Base-by-base conservation (phyloP, 2,329 filamentous ascomycete genomes). In the Colletotrichum gloeosporioides region DNA sequence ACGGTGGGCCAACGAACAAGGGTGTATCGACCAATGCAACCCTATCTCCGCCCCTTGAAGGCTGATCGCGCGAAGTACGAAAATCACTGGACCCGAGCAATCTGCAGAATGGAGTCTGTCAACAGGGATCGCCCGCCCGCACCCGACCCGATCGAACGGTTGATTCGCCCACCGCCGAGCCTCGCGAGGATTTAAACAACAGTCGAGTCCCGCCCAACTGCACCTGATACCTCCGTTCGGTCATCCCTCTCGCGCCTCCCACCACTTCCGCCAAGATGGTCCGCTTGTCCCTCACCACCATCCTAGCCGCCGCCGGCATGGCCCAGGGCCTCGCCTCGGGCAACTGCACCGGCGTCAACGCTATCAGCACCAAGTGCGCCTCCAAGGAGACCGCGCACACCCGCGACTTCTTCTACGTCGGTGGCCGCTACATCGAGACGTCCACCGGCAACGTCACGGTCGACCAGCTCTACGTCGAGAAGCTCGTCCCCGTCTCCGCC, bases 401-500 rank as follows among this genome's bases (percentile, higher is more conserved):
- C 44, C 81, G 82, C 49, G 78, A 77, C 63, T 82, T 79, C 77
- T 85, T 86, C 78, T 86, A 85, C 73, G 80, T 83, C 4, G 85
- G 85, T 29, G 85, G 85, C 5, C 71, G 79, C 8, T 87, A 86
- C 75, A 81, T 80, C 31, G 49, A 79, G 27, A 78, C 82, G 57
- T 78, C 77, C 4, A 71, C 78, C 0, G 82, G 82, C 3, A 82
- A 85, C 73, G 78, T 82, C 27, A 79, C 81, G 13, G 80, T 80
- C 34, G 84, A 85, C 67, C 89, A 91, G 82, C 89, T 91, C 83
- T 91, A 91, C 77, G 88, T 90, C 31, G 90, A 91, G 82, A 84
- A 84, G 69, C 83, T 90, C 15, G 78, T 78, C 4, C 87, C 88
- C 9, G 75, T 55, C 6, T 39, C 31, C 27, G 16, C 69, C 18